Evolutionary conservation across 2,329 filamentous ascomycete species (phyloP), one percentile per base, ranked within the genome.

Genomic region (Aspergillus sp.): DNA sequence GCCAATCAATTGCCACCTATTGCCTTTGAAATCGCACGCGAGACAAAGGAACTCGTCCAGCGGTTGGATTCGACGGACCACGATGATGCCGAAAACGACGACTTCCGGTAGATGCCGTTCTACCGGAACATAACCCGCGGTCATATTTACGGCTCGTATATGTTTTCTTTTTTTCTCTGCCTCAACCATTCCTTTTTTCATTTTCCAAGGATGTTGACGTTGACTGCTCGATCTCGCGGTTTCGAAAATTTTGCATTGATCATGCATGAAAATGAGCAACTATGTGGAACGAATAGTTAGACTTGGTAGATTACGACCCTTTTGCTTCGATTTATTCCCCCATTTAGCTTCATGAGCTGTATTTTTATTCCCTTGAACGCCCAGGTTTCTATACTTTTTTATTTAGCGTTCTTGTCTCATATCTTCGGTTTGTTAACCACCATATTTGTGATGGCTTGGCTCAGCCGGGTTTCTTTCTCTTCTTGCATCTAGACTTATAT

Each of bases 1-100:
- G 88, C 84, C 55, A 86, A 89, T 71, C 87, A 85, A 27, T 77
- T 96, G 51, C 90, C 90, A 11, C 90, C 90, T 2, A 86, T 95
- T 64, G 90, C 90, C n/a, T 96, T 96, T 74, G 89, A 91, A 74
- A 89, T 93, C 70, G 91, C 90, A 6, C 83, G 89, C 59, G 89
- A 92, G 74, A 90, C 89, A 52, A 95, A 93, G 79, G 90, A 90
- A 70, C 77, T 91, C 59, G 83, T 86, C 11, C 73, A 80, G 23
- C 72, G 77, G 35, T 72, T 82, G 33, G 80, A 83, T 52, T 67
- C 69, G 4, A 64, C 74, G 54, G 68, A 75, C 31, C 63, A 68
- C 24, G 68, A 63, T 15, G 70, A 68, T 11, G 12, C 39, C 19
- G 70, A 77, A 39, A 74, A 76, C 11, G 76, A 78, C 48, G 75